phyloP scores from a whole-genome alignment of 2,329 filamentous ascomycete genomes.

The Ceratocystis destructans region DNA sequence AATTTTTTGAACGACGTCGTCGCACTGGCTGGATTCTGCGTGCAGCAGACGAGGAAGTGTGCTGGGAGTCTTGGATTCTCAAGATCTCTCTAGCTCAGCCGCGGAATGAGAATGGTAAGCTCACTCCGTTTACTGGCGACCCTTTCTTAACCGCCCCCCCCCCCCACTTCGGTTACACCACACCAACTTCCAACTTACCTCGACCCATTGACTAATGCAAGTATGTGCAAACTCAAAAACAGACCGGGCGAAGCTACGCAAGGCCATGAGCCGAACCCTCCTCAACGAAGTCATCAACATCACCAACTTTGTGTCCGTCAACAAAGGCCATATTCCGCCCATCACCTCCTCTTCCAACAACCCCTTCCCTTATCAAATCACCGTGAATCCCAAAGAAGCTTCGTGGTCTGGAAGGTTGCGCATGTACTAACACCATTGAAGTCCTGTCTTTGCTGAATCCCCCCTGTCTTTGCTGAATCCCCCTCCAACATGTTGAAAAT shows the following conservation, averaged over 20 bases:
- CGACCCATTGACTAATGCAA: neutral
- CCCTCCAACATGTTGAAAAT: too few relatives aligned
- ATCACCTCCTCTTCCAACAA: conserved; percentile 91
- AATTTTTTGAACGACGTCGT: conserved; percentile 89
- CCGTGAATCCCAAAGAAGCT: conserved; percentile 69
- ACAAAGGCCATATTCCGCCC: conserved; percentile 93
- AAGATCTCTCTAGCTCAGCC: conserved; percentile 89
- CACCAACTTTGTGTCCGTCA: conserved; percentile 68
- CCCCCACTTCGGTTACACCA: conserved; percentile 3
- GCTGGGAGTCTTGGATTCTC: conserved; percentile 93
- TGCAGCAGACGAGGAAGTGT: conserved; percentile 78
- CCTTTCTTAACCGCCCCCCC: neutral
- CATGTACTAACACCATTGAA: conserved; percentile 16
- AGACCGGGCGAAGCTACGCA: conserved; percentile 80
- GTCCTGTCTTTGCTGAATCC: neutral
- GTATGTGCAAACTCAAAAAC: conserved; percentile 5
- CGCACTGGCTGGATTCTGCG: conserved; percentile 67
- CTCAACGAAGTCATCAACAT: conserved; percentile 82
- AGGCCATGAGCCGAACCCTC: conserved; percentile 81
- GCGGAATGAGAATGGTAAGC: conserved; percentile 69
- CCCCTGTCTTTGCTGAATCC: neutral
- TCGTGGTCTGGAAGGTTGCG: conserved; percentile 46
- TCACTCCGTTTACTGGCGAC: neutral
- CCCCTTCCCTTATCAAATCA: conserved; percentile 88
- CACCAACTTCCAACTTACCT: neutral